Evolutionary conservation across 2,329 filamentous ascomycete species (phyloP).

Genomic region (Trichoderma breve): DNA sequence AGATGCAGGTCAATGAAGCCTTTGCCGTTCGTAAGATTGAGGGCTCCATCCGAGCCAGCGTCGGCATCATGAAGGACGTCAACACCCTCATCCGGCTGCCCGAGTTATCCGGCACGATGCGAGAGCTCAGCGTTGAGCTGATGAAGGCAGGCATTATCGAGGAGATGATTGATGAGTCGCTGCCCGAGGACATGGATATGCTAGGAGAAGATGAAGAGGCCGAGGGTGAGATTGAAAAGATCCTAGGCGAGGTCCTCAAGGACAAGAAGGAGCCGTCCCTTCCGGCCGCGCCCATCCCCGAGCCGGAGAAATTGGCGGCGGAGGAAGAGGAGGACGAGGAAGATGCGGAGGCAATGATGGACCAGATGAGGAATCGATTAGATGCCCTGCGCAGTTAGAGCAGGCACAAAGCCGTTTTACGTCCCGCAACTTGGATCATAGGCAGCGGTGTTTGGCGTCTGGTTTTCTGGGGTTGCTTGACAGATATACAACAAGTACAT

Average conservation of each 20-base stretch:
- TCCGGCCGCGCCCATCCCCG: constrained; percentile 54
- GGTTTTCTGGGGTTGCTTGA: neutral
- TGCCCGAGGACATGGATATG: constrained; percentile 71
- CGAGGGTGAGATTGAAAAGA: constrained; percentile 83
- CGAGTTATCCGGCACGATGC: constrained; percentile 85
- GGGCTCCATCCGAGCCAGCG: constrained; percentile 80
- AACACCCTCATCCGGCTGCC: constrained; percentile 82
- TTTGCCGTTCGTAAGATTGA: constrained; percentile 96
- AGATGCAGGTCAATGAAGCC: constrained; percentile 97
- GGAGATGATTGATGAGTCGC: constrained; percentile 87
- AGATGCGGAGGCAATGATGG: constrained; percentile 84
- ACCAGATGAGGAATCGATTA: constrained; percentile 88
- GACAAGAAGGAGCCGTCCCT: constrained; percentile 65
- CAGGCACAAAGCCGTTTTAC: neutral
- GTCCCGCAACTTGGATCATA: constrained; percentile 15
- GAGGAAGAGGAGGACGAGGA: constrained; percentile 58
- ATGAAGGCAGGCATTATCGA: constrained; percentile 96
- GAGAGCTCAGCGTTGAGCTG: constrained; percentile 79
- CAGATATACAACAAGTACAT: neutral
- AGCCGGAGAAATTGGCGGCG: constrained; percentile 52
- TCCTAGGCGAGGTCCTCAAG: constrained; percentile 86
- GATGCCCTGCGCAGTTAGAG: constrained; percentile 82
- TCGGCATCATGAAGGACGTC: constrained; percentile 95
- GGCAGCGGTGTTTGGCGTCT: constrained; percentile 21
- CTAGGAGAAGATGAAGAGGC: constrained; percentile 75